Evolutionary conservation across 2,329 filamentous ascomycete species (phyloP).

Genomic region (Xylariaceae sp.): DNA sequence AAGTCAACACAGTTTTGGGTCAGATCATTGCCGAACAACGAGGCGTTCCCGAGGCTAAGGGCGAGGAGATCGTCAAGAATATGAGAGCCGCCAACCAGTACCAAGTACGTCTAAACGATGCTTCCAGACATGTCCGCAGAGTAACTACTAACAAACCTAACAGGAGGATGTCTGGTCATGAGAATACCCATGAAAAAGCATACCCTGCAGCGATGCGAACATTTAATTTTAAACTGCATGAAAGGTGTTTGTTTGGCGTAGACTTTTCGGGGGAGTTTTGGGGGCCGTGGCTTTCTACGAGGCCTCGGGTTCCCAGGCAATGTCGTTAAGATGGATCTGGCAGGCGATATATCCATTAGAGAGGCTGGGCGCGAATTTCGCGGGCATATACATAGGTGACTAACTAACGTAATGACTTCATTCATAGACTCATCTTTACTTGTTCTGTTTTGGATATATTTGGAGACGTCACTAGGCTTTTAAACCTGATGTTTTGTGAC

Average conservation of each 20-base stretch:
- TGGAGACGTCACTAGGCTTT: not conserved
- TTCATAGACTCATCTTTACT: constrained; percentile 33
- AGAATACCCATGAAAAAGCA: constrained; percentile 31
- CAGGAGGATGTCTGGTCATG: constrained; percentile 78
- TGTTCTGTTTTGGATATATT: not conserved
- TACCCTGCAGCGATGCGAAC: constrained; percentile 33
- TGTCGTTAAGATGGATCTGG: constrained; percentile 28
- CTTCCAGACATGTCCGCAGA: not conserved
- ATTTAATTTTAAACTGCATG: constrained; percentile 38
- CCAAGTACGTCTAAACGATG: constrained; percentile 67
- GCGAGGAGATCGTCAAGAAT: constrained; percentile 93
- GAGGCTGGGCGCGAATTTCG: constrained; percentile 18
- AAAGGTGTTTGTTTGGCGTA: constrained; percentile 32
- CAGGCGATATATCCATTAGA: constrained; percentile 27
- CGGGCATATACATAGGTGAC: constrained; percentile 27
- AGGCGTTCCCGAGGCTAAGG: constrained; percentile 82
- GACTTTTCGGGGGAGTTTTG: constrained; percentile 34
- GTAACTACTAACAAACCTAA: constrained; percentile 42
- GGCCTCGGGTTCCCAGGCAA: constrained; percentile 19
- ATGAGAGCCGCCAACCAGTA: constrained; percentile 97
- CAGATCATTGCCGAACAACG: constrained; percentile 88
- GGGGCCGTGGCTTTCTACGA: constrained; percentile 20
- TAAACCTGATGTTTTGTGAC: not conserved
- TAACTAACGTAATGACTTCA: constrained; percentile 38
- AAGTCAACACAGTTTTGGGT: constrained; percentile 85